phyloP scores from a whole-genome alignment of 1,139 yeast genomes.

The Pichia sp. region DNA sequence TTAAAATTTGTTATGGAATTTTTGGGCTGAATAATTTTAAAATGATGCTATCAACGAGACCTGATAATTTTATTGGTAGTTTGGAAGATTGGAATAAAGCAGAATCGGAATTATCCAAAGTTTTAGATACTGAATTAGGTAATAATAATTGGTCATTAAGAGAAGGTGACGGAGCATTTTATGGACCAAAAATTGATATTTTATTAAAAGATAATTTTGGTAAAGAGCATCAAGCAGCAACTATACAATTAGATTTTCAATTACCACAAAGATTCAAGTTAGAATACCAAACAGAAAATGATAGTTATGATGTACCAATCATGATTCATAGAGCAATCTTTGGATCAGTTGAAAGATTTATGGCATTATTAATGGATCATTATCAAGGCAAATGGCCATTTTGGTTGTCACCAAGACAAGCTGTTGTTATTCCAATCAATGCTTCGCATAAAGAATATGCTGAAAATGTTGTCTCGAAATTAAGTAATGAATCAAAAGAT shows the following conservation, averaged over 20 bases:
- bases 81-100: conserved; percentile 85
- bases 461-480: conserved; percentile 36
- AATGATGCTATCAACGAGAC: conserved; percentile 90
- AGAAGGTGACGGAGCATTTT: conserved; percentile 97
- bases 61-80: conserved; percentile 85
- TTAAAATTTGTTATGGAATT: conserved; percentile 70
- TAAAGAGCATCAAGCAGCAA: conserved; percentile 97
- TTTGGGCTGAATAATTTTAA: conserved; percentile 78
- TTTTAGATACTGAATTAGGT: conserved; percentile 72
- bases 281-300: conserved; percentile 51
- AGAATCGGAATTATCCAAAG: conserved; percentile 67
- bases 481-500: conserved; percentile 41
- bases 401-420: conserved; percentile 96
- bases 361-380: conserved; percentile 87
- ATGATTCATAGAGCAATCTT: conserved; percentile 93
- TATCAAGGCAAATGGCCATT: conserved; percentile 97
- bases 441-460: conserved; percentile 49
- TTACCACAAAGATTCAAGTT: conserved; percentile 86
- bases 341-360: conserved; percentile 88
- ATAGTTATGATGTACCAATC: conserved; percentile 60
- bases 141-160: conserved; percentile 68
- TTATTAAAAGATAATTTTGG: conserved; percentile 85
- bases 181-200: conserved; percentile 97
- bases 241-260: conserved; percentile 97
- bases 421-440: conserved; percentile 76